phyloP scores from a whole-genome alignment of 1,139 yeast genomes.

The Suhomyces maxii region DNA sequence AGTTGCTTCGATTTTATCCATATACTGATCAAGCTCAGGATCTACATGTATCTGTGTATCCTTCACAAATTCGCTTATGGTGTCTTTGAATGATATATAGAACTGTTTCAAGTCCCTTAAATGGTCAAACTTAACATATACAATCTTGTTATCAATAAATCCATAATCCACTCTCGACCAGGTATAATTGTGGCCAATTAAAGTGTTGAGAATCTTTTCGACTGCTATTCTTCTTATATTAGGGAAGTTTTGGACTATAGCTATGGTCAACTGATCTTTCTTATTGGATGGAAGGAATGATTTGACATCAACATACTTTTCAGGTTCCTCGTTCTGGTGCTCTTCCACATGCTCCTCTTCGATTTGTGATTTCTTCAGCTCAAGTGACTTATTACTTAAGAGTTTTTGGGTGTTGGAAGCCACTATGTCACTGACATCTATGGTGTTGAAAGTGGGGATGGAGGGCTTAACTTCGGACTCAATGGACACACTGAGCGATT shows the following conservation, averaged over 20 bases:
- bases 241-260: constrained; percentile 38
- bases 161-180: constrained; percentile 35
- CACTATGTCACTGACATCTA: constrained; percentile 27
- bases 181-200: constrained; percentile 13
- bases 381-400: constrained; percentile 9
- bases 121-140: constrained; percentile 27
- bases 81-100: constrained; percentile 3
- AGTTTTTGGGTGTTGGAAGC: constrained; percentile 25
- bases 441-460: constrained; percentile 23
- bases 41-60: constrained; percentile 13
- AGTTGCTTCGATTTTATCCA: constrained; percentile 1
- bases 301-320: constrained; percentile 23
- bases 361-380: constrained; percentile 8
- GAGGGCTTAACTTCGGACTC: constrained; percentile 7
- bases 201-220: constrained; percentile 21
- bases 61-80: constrained; percentile 2
- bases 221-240: constrained; percentile 26
- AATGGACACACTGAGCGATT: background rate
- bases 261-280: constrained; percentile 39
- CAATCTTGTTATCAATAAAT: constrained; percentile 25
- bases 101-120: constrained; percentile 19
- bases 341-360: constrained; percentile 15
- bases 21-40: constrained; percentile 9
- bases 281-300: constrained; percentile 31
- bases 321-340: constrained; percentile 5